Evolutionary conservation across 495 filamentous ascomycete genomes (phyloP), one percentile per base, ranked within the genome.

Genomic region (Hypomontagnella submonticulosa): DNA sequence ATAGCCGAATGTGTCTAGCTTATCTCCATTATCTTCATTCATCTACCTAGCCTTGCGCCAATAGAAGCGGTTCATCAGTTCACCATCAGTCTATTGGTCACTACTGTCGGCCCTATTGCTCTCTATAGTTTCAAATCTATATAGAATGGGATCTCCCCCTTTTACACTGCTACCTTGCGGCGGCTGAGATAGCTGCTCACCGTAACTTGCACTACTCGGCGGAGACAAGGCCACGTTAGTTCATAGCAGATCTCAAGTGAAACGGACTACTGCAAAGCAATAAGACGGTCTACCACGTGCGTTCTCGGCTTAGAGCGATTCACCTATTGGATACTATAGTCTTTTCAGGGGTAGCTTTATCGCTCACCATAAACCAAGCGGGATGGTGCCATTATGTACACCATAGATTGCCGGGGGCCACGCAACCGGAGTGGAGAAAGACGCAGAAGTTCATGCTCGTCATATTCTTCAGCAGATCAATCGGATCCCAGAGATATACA

Each of bases 111-210:
- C 57, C 43, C 43, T 60, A 42, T 51, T 36, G 18, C 9, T 50
- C 9, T 56, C 30, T 51, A 4, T 4, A 34, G 63, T 66, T 66
- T 66, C 63, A 57, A 12, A 43, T 50, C 23, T 36, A 37, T 30
- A 37, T 16, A 36, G 23, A 19, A 52, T 27, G 8, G n/a, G 3
- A 32, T 40, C 10, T 57, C 36, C 32, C 50, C 43, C 44, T 60
- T 66, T 41, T 40, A 30, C 50, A 7, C 16, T 57, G 40, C 44
- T 37, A 27, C 57, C 11, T 46, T 5, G 1, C 20, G 38, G 63
- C 57, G 51, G 38, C 19, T 57, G 13, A 19, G 30, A 18, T 51
- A 5, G 9, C 4, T 20, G 27, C 37, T 23, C 36, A 32, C 18
- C 15, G 4, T 23, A 12, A 37, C 54, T 32, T n/a, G 46, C 44